phyloP scores from a whole-genome alignment of 2,329 filamentous ascomycete genomes.

The Xylariaceae sp. region DNA sequence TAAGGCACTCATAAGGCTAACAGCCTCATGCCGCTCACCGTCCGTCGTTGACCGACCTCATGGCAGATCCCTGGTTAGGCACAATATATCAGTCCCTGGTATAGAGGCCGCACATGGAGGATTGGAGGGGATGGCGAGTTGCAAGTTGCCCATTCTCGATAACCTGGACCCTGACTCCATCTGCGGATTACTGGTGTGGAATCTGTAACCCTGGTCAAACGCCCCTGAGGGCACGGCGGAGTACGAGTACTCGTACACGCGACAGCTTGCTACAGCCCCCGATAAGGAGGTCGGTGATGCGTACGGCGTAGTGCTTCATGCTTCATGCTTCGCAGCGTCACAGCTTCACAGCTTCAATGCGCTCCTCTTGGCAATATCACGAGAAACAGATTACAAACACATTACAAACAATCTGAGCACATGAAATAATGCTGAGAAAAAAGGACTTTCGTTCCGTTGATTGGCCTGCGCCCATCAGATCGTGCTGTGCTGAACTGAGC shows the following conservation, averaged over 20 bases:
- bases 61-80: not conserved
- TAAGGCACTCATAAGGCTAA: conserved; percentile 22
- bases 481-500: too few relatives aligned
- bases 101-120: not conserved
- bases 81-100: not conserved
- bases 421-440: not conserved
- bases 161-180: not conserved
- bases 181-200: not conserved
- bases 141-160: not conserved
- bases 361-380: too few relatives aligned
- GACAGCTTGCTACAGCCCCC: too few relatives aligned
- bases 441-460: too few relatives aligned
- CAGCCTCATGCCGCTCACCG: conserved; percentile 12
- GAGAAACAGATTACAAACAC: not conserved
- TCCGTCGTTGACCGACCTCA: conserved; percentile 8
- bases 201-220: not conserved
- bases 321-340: too few relatives aligned
- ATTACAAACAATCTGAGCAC: not conserved
- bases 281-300: too few relatives aligned
- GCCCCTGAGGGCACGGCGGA: not conserved
- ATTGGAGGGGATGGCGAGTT: not conserved
- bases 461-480: too few relatives aligned
- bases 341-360: too few relatives aligned
- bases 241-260: not conserved
- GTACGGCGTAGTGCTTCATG: too few relatives aligned